phyloP scores from a whole-genome alignment of 257 asterid genomes.

The Ligustrum vulgare region DNA sequence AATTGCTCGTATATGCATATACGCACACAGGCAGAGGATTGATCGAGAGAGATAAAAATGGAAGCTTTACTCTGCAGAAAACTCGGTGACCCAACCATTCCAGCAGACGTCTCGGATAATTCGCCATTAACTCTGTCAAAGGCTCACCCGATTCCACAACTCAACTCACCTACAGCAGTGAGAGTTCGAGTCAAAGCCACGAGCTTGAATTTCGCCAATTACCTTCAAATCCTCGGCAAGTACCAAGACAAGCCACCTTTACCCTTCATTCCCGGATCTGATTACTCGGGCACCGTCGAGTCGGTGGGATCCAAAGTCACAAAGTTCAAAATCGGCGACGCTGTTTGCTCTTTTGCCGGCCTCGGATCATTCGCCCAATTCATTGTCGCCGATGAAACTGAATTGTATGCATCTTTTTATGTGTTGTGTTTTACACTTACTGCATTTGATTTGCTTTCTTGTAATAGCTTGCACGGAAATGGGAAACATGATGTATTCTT shows the following conservation, averaged over 20 bases:
- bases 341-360: constrained; percentile 68
- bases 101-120: constrained; percentile 39
- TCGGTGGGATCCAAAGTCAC: constrained; percentile 69
- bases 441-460: neutral
- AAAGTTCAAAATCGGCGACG: constrained; percentile 74
- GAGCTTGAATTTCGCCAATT: constrained; percentile 91
- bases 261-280: constrained; percentile 92
- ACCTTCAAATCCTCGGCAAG: constrained; percentile 81
- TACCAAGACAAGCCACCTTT: constrained; percentile 84
- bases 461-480: neutral
- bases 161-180: constrained; percentile 58
- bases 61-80: constrained; percentile 83
- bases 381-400: constrained; percentile 73
- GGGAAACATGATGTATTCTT: neutral
- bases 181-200: constrained; percentile 80
- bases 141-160: constrained; percentile 65
- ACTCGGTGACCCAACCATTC: constrained; percentile 82
- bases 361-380: constrained; percentile 87
- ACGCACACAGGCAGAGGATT: neutral
- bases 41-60: constrained; percentile 39
- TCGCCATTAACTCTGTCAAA: constrained; percentile 58
- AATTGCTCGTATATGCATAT: no score
- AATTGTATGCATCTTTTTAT: constrained; percentile 43
- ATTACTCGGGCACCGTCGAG: constrained; percentile 83
- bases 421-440: neutral